Base-by-base conservation (phyloP, 192 early-diverging fungal genomes). In the Podila epigama region DNA sequence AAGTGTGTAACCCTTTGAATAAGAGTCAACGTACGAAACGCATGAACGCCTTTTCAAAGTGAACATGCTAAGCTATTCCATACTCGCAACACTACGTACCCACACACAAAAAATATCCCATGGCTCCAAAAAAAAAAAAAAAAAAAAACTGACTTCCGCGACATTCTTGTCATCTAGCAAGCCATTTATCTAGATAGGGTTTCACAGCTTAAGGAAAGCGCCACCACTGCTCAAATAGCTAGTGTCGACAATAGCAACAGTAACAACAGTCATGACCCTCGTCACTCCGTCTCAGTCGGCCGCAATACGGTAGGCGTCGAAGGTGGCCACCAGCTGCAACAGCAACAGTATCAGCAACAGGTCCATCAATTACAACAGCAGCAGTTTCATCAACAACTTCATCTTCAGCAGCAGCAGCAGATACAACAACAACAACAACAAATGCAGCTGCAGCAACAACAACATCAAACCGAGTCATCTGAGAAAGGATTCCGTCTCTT, bases 131-230 rank as follows among this genome's bases (percentile, higher is more conserved):
- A n/a, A n/a, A n/a, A n/a, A n/a, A n/a, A n/a, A n/a, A n/a, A n/a
- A n/a, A n/a, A n/a, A n/a, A n/a, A n/a, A n/a, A n/a, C n/a, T n/a
- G n/a, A n/a, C n/a, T n/a, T n/a, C n/a, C n/a, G n/a, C n/a, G 15
- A 5, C 16, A 5, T 4, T 44, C 32, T 37, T 20, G 13, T 11
- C 16, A 36, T 35, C 51, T 48, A 77, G 72, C 72, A 77, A 75
- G 59, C 72, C 0, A 68, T 77, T 56, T 77, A 77, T 41, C 73
- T 77, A 29, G 73, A 77, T 40, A 50, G 73, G 44, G 73, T 77
- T 39, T 31, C 48, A 7, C 73, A 77, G 22, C 29, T 77, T 20
- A 63, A 32, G 39, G 73, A 67, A 35, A n/a, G 65, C 6, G 59
- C 52, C 4, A 18, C 29, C 28, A 63, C 50, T 16, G 32, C 18